phyloP scores from a whole-genome alignment of 225 moss, liverwort and hornwort genomes.

The Neckera pumila region DNA sequence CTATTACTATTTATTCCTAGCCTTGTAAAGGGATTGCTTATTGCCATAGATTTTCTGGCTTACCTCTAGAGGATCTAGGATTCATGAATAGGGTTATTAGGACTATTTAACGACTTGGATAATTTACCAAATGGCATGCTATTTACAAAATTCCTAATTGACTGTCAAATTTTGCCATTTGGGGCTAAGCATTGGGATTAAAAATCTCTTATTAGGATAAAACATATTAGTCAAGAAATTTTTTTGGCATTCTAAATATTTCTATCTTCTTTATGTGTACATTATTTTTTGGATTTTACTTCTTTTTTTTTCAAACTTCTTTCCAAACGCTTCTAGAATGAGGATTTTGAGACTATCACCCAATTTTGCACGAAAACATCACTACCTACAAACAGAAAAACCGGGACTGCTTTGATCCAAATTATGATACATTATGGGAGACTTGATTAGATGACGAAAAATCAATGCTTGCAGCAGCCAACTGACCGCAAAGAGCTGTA shows the following conservation, averaged over 20 bases:
- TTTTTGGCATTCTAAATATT: not conserved
- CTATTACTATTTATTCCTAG: not conserved
- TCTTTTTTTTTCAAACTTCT: not conserved
- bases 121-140: not conserved
- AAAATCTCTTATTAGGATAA: not conserved
- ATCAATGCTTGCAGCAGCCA: not conserved
- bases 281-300: too few relatives aligned
- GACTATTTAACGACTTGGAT: not conserved
- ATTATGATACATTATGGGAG: not conserved
- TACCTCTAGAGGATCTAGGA: not conserved
- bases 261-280: not conserved
- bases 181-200: not conserved
- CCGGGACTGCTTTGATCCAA: not conserved
- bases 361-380: not conserved
- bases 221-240: not conserved
- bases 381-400: not conserved
- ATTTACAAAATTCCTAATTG: not conserved
- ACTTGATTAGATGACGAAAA: not conserved
- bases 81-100: not conserved
- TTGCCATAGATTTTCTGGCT: accelerated
- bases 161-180: not conserved
- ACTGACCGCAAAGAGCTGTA: not conserved
- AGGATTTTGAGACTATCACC: too few relatives aligned
- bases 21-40: not conserved
- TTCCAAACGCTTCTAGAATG: too few relatives aligned